These are phyloP conservation scores for Withania somnifera DNA, from an alignment of 305 asterid genomes.

Conservation along the genomic window DNA sequence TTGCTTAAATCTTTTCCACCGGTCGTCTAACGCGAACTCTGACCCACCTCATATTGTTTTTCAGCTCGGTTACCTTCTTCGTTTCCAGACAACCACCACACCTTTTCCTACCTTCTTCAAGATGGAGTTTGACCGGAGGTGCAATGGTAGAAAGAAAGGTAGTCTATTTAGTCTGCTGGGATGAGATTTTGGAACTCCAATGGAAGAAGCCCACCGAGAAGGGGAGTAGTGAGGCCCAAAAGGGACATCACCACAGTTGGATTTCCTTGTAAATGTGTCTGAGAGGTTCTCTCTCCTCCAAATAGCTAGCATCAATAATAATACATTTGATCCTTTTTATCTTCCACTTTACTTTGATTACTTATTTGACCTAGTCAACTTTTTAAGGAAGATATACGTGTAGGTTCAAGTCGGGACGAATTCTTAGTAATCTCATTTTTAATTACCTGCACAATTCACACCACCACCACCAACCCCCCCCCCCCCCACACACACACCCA, in stretches of 20 bases:
- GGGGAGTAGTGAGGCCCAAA: background rate
- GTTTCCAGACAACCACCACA: background rate
- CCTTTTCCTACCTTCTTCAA: background rate
- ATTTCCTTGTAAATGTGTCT: background rate
- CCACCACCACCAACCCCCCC: no score
- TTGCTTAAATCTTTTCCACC: background rate
- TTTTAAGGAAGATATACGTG: background rate
- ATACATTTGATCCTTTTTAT: background rate
- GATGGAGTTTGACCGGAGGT: background rate
- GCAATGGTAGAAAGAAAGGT: background rate
- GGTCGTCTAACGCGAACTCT: background rate
- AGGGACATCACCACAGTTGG: background rate
- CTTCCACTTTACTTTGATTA: background rate
- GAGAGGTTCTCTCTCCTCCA: background rate
- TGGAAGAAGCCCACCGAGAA: no score
- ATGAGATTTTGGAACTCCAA: no score
- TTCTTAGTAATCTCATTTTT: no score
- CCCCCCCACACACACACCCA: background rate
- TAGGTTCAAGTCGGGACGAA: background rate
- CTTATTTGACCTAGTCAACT: background rate
- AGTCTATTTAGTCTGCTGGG: background rate
- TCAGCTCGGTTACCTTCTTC: background rate
- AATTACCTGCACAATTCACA: background rate
- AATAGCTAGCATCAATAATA: background rate
- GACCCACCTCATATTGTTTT: background rate